Evolutionary conservation across 257 asterid species (phyloP).

Genomic region (Orobanche coerulescens): DNA sequence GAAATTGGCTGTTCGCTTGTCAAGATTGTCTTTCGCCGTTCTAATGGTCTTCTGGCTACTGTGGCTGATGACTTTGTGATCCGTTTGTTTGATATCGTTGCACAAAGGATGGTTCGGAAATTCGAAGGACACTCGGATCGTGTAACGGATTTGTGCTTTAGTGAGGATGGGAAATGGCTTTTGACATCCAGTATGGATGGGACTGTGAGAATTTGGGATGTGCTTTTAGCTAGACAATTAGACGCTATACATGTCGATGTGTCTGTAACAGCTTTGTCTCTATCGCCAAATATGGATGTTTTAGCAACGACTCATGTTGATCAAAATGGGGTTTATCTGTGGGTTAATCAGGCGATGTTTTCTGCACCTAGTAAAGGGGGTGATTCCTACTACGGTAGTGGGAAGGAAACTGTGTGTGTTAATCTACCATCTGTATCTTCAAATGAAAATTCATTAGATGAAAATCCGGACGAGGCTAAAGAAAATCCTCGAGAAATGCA

Average conservation of each 20-base stretch:
- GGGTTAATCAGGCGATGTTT: constrained; percentile 74
- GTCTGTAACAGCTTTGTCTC: constrained; percentile 51
- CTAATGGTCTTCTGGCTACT: constrained; percentile 65
- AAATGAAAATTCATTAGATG: constrained; percentile 29
- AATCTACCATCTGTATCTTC: constrained; percentile 51
- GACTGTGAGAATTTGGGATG: too few relatives aligned
- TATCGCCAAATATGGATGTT: too few relatives aligned
- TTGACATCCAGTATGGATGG: too few relatives aligned
- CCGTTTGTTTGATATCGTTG: constrained; percentile 59
- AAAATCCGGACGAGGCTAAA: constrained; percentile 22
- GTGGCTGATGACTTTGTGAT: constrained; percentile 61
- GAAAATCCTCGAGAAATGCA: constrained; percentile 18
- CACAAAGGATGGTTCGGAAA: constrained; percentile 57
- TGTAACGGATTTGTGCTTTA: constrained; percentile 63
- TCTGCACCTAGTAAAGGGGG: constrained; percentile 40
- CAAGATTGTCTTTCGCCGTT: constrained; percentile 51
- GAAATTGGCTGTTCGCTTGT: constrained; percentile 48
- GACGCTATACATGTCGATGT: too few relatives aligned
- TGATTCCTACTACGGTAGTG: constrained; percentile 49
- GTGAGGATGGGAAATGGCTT: too few relatives aligned
- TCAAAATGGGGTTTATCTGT: too few relatives aligned
- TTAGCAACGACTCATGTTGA: constrained; percentile 67
- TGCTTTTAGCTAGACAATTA: too few relatives aligned
- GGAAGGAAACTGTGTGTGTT: constrained; percentile 37
- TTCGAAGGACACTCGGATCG: constrained; percentile 73